Evolutionary conservation across 352 stramenopile species (phyloP), one percentile per base, ranked within the genome.

Genomic region (Phytopythium aichiense): DNA sequence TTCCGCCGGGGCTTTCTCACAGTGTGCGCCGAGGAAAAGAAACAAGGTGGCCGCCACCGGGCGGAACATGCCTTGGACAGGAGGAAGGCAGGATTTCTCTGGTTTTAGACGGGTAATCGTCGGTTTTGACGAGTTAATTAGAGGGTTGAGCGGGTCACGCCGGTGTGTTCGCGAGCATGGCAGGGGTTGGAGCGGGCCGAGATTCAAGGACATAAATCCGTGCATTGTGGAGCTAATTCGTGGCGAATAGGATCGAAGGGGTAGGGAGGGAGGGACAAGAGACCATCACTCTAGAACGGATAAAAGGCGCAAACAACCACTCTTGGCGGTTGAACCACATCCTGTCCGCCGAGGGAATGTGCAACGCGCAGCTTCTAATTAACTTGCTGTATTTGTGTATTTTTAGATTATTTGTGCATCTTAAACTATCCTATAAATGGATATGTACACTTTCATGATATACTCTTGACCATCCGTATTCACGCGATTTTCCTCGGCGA

Each of bases 201-300:
- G 31, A 62, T 75, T 75, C 68, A 51, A 70, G 35, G 35, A 48
- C 64, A 58, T 9, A 22, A 18, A 43, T 4, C 12, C 35, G 12
- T 11, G 12, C 6, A 55, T 38, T 23, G 13, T 8, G 25, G 23
- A 33, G 16, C 20, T 67, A 71, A 76, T 62, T 66, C 56, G 9
- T 23, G 7, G n/a, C 23, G 30, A 28, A 56, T 25, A 42, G 50
- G 18, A 28, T 25, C 37, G 57, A 62, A 46, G 43, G 31, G 57
- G 25, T 35, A 33, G 56, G 46, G 38, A 35, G 33, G 20, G 59
- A 68, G 63, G 63, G 65, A 68, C 62, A 61, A 68, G 50, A 40
- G 60, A 73, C 51, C 63, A 69, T 60, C 69, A 76, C 33, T 76
- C 69, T 68, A 13, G 4, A 35, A 16, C 42, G 42, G 8, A 49